phyloP scores from a whole-genome alignment of 176 grass and related monocot species.

The Aegilops umbellulata region DNA sequence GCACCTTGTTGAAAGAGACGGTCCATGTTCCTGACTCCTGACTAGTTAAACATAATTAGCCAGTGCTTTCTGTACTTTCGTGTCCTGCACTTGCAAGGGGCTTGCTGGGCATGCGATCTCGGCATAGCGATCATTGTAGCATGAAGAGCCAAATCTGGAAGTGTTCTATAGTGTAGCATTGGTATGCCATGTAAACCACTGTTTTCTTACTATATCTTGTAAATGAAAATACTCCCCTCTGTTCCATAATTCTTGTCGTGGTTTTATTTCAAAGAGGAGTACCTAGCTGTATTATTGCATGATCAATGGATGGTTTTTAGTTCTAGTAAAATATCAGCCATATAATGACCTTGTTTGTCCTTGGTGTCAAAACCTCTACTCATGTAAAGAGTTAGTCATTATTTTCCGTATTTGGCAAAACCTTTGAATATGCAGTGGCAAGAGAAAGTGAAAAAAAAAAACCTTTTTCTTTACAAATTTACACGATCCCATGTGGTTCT shows the following conservation, averaged over 20 bases:
- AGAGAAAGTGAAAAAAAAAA: background rate
- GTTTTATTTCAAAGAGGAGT: too few species aligned
- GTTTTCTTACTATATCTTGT: background rate
- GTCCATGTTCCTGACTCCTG: background rate
- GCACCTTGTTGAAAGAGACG: conserved; percentile 7
- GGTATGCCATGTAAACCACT: background rate
- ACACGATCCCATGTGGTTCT: background rate
- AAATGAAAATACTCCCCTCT: background rate
- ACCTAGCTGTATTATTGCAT: background rate
- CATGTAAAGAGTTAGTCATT: background rate
- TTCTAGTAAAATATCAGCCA: background rate
- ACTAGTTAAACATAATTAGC: too few species aligned
- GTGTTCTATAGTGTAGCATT: conserved; percentile 1
- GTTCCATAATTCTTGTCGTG: too few species aligned
- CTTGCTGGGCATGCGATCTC: conserved; percentile 18
- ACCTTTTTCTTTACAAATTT: background rate
- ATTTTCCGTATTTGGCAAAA: background rate
- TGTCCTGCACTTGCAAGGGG: background rate
- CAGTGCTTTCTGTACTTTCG: too few species aligned
- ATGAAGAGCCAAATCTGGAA: conserved; percentile 15
- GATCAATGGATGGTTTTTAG: background rate
- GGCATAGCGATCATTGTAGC: background rate
- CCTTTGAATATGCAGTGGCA: background rate
- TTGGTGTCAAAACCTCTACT: conserved; percentile 18
- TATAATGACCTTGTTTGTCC: conserved; percentile 1